Evolutionary conservation across 1,284 basidiomycete genomes (phyloP).

Genomic region (Boletus calvinii): DNA sequence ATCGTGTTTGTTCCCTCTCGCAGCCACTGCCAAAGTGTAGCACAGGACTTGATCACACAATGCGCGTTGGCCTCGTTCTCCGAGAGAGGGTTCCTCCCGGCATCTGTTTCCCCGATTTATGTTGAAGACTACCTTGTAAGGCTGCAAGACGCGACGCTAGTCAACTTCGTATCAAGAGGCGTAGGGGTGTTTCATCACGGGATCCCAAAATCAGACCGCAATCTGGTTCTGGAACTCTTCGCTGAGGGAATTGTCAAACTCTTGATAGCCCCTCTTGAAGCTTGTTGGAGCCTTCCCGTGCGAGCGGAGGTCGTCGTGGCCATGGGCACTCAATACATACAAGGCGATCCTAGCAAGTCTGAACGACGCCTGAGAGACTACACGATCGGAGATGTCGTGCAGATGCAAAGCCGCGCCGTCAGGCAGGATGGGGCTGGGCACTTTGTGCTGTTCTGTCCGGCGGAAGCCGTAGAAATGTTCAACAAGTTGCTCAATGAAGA

Average conservation of each 20-base stretch:
- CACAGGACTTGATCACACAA: slow-evolving; percentile 85
- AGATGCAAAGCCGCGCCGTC: slow-evolving; percentile 89
- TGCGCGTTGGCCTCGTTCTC: slow-evolving; percentile 78
- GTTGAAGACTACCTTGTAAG: slow-evolving; percentile 62
- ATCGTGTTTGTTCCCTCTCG: slow-evolving; percentile 93
- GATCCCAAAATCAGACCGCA: slow-evolving; percentile 69
- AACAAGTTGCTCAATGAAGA: slow-evolving; percentile 81
- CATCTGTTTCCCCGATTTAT: slow-evolving; percentile 50
- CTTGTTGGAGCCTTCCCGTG: slow-evolving; percentile 85
- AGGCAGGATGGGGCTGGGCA: slow-evolving; percentile 61
- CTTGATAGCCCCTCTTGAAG: slow-evolving; percentile 79
- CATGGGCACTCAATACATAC: slow-evolving; percentile 90
- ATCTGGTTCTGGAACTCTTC: slow-evolving; percentile 80
- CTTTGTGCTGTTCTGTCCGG: slow-evolving; percentile 87
- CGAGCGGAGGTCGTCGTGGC: slow-evolving; percentile 81
- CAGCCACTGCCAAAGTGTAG: slow-evolving; percentile 75
- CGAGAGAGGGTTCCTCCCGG: slow-evolving; percentile 68
- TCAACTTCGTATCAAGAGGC: slow-evolving; percentile 83
- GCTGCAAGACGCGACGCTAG: slow-evolving; percentile 66
- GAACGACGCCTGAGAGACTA: slow-evolving; percentile 82
- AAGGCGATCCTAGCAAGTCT: slow-evolving; percentile 44
- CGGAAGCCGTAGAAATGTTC: slow-evolving; percentile 77
- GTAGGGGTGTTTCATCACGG: slow-evolving; percentile 87
- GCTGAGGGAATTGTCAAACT: slow-evolving; percentile 81
- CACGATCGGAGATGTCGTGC: slow-evolving; percentile 75